Conservation (phyloP, 345 rosid species). For the Pelargonium nanum region DNA sequence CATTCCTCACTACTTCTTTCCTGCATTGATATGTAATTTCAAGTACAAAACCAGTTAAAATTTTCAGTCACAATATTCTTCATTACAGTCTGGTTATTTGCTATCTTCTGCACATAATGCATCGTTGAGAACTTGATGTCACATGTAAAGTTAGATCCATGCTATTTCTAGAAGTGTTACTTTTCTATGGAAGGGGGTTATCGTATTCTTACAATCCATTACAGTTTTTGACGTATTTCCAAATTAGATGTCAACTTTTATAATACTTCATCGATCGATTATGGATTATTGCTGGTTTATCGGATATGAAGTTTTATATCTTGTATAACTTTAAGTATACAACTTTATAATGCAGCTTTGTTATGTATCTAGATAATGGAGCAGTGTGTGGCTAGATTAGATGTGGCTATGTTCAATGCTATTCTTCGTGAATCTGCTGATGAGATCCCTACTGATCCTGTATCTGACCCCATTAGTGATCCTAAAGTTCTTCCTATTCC, state of each 20-base stretch:
- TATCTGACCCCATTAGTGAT: constrained; percentile 81
- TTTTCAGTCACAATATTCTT: no score
- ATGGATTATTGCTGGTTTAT: neutral
- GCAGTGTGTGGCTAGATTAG: constrained; percentile 85
- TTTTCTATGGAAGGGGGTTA: neutral
- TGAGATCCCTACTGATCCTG: constrained; percentile 85
- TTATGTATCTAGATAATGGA: constrained; percentile 61
- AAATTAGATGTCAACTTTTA: neutral
- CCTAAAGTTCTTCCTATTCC: constrained; percentile 77
- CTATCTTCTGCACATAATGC: neutral
- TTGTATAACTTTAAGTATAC: neutral
- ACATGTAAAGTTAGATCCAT: no score
- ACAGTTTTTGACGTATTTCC: neutral
- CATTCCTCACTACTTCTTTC: no score
- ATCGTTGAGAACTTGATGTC: neutral
- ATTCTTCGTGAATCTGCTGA: constrained; percentile 83
- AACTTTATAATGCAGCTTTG: constrained; percentile 1
- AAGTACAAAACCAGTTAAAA: no score
- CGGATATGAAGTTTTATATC: neutral
- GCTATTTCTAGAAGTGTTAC: neutral
- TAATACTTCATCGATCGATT: neutral
- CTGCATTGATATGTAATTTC: no score
- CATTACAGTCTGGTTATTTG: no score
- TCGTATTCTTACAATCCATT: neutral
- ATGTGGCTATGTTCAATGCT: constrained; percentile 97